Base-by-base conservation (phyloP, 192 early-diverging fungal genomes). In the Backusella westeae region DNA sequence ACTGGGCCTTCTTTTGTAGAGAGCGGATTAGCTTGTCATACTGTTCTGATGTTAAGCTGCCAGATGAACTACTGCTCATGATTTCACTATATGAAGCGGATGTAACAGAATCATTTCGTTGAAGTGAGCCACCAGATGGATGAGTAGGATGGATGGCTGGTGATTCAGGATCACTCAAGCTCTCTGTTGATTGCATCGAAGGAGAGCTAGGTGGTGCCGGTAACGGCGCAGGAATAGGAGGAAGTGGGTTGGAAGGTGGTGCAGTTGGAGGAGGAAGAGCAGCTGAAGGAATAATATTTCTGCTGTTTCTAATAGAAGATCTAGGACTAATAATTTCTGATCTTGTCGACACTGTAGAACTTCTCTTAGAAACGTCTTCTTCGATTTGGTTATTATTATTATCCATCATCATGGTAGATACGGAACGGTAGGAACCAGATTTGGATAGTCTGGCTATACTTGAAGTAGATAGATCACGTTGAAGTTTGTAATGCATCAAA, bases 1-100 rank as follows among this genome's bases (percentile, higher is more conserved):
- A 65, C 12, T 79, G 74, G 6, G 75, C 46, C 36, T 82, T 78
- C 29, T 72, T 67, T 34, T 81, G 80, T 26, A 81, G 34, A 4
- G 80, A 77, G 6, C 75, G 80, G 1, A 81, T 46, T 15, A 77
- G 53, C 41, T 78, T 77, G 23, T 82, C 77, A 65, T 77, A 82
- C 19, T 78, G 76, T 0, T 77, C 76, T 0, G 69, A 36, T 12
- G 80, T 78, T 10, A 72, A 41, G 35, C 19, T 70, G 35, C 34
- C 34, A 65, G 36, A 2, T 14, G 52, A 41, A 3, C 17, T 69
- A 21, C n/a, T 46, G 1, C 21, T 56, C 75, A 77, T 69, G 17
- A 65, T 42, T 15, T 79, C 77, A 65, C 73, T 79, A 10, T 59
- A 69, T 17, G 35, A 38, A n/a, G 72, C 35, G 12, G 67, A 63